Conservation (phyloP, 129 eudicot species). For the Solidago caesia region DNA sequence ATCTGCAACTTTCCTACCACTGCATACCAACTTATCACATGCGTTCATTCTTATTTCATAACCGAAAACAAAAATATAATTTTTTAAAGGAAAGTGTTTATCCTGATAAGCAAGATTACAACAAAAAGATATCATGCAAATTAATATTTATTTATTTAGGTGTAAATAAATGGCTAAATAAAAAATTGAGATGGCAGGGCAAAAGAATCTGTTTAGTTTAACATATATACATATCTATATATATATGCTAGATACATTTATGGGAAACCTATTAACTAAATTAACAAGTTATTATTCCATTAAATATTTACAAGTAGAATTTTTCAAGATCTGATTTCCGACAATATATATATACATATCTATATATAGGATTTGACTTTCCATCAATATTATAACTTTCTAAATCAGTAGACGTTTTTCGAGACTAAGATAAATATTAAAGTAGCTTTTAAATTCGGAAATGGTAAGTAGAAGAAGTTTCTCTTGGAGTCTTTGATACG, state of each 20-base stretch:
- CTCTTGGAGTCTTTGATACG: no score
- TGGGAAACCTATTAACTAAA: not conserved
- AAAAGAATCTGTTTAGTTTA: not conserved
- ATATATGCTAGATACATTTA: not conserved
- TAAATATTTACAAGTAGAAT: not conserved
- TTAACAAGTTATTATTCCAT: not conserved
- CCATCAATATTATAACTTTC: not conserved
- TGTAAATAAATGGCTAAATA: no score
- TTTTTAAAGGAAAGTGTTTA: no score
- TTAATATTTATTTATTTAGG: no score
- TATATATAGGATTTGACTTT: slow-evolving; percentile 1
- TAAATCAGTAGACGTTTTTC: not conserved
- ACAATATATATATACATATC: not conserved
- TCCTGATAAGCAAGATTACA: no score
- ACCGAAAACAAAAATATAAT: not conserved
- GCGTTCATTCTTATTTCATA: slow-evolving; percentile 11
- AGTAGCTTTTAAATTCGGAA: no score
- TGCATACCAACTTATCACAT: slow-evolving; percentile 19
- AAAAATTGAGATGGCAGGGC: not conserved
- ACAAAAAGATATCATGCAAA: not conserved
- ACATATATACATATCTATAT: not conserved
- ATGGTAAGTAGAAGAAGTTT: no score
- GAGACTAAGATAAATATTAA: not conserved
- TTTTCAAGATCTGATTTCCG: not conserved
- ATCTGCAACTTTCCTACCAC: slow-evolving; percentile 14